Base-by-base conservation (phyloP, 2,329 filamentous ascomycete genomes). In the Fusarium sp. region DNA sequence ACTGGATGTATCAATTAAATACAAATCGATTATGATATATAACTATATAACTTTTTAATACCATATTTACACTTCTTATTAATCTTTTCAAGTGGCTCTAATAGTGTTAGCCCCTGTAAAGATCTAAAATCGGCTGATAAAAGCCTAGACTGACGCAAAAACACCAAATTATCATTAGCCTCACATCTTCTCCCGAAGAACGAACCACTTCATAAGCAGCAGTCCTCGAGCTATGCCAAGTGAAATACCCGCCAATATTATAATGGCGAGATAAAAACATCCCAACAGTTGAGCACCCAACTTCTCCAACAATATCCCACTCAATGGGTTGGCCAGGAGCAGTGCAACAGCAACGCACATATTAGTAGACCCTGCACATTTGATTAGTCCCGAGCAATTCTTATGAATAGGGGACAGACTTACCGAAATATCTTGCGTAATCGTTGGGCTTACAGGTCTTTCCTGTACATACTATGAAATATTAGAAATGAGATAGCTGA, bases 341-440 rank as follows among this genome's bases (percentile, higher is more conserved):
- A 82, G 75, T 0, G 81, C 78, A 40, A 84, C 81, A 13, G 79
- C 79, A 7, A 81, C 82, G 5, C 83, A 74, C 33, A 79, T 79
- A 51, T 83, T 83, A 17, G 80, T 75, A 0, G 82, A 84, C 0
- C 82, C 81, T 71, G 1, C 4, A 7, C 30, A 3, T 1, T 7
- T 14, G 7, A 33, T 33, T 1, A 33, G 17, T 14, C 13, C 78
- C 79, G 11, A 3, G 10, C 51, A 33, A 6, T 15, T 14, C 1
- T 33, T 15, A 15, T 1, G 1, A 4, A 6, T 2, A 0, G 10
- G 1, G 3, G 13, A 13, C 30, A 1, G 3, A 46, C 62, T 47
- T 20, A 71, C 73, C 75, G 19, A 71, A 82, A 32, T 80, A 83
- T 14, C 80, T 73, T 1, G 82, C 81, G 56, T 82, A 83, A 10